phyloP scores from a whole-genome alignment of 352 stramenopile species.

The Elongisporangium prolatum region DNA sequence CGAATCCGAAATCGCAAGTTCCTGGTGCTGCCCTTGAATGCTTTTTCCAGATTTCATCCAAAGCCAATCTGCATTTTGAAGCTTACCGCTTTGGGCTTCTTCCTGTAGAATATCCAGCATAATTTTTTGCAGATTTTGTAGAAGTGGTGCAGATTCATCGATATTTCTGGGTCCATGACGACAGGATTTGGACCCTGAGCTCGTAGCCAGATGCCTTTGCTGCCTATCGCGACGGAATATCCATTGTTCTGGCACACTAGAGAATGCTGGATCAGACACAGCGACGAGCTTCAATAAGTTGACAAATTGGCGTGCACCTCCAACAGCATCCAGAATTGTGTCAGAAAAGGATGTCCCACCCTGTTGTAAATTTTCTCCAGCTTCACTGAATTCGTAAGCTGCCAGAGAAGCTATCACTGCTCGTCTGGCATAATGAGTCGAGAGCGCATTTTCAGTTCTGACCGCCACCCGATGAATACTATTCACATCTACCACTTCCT shows the following conservation, averaged over 20 bases:
- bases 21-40: constrained; percentile 7
- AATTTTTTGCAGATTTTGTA: constrained; percentile 46
- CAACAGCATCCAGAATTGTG: constrained; percentile 45
- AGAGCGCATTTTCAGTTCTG: constrained; percentile 75
- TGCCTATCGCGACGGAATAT: neutral
- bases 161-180: constrained; percentile 2
- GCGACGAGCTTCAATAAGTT: constrained; percentile 80
- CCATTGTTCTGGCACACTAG: constrained; percentile 1
- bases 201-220: neutral
- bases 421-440: constrained; percentile 75
- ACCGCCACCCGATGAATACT: constrained; percentile 78
- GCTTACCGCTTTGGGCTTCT: constrained; percentile 36
- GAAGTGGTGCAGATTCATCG: constrained; percentile 34
- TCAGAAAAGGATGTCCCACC: constrained; percentile 13
- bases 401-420: constrained; percentile 10
- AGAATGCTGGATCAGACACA: constrained; percentile 71
- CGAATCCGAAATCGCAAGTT: neutral
- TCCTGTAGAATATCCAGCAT: constrained; percentile 51
- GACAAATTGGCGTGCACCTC: constrained; percentile 69
- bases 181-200: neutral
- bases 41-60: constrained; percentile 16
- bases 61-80: constrained; percentile 15
- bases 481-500: constrained; percentile 49
- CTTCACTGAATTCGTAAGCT: neutral
- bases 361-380: neutral